phyloP scores from a whole-genome alignment of 1,284 basidiomycete genomes.

The Cutaneotrichosporon sp. region DNA sequence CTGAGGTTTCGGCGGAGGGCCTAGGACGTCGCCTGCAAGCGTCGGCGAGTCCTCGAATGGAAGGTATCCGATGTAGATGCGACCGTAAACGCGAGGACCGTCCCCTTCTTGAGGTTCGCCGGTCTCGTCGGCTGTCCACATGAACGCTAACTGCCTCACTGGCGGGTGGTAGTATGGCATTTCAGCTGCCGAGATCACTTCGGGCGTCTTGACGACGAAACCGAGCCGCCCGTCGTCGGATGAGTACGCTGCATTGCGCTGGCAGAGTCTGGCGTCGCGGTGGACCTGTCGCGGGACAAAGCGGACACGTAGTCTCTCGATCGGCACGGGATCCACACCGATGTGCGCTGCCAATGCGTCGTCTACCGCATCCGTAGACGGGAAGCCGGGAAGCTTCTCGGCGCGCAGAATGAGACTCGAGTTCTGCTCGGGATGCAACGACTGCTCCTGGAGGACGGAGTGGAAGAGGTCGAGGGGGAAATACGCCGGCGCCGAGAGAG shows the following conservation, averaged over 20 bases:
- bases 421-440: conserved; percentile 51
- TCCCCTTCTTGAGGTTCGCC: conserved; percentile 1
- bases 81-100: conserved; percentile 9
- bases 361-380: conserved; percentile 5
- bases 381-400: conserved; percentile 29
- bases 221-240: conserved; percentile 24
- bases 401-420: conserved; percentile 48
- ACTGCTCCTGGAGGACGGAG: conserved; percentile 36
- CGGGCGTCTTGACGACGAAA: conserved; percentile 40
- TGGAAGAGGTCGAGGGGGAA: conserved; percentile 41
- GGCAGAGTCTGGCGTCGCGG: conserved; percentile 43
- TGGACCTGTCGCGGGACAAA: conserved; percentile 47
- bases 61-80: conserved; percentile 36
- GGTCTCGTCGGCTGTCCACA: conserved; percentile 29
- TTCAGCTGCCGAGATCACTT: conserved; percentile 32
- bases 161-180: conserved; percentile 52
- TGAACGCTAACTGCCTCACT: conserved; percentile 43
- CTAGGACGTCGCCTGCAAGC: conserved; percentile 13
- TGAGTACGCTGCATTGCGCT: conserved; percentile 23
- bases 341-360: conserved; percentile 10
- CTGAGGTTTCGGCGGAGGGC: conserved; percentile 19
- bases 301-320: conserved; percentile 25
- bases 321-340: not conserved
- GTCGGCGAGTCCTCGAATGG: conserved; percentile 30
- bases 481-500: conserved; percentile 34